Evolutionary conservation across 495 filamentous ascomycete species (phyloP).

Genomic region (Cenococcum geophilum): DNA sequence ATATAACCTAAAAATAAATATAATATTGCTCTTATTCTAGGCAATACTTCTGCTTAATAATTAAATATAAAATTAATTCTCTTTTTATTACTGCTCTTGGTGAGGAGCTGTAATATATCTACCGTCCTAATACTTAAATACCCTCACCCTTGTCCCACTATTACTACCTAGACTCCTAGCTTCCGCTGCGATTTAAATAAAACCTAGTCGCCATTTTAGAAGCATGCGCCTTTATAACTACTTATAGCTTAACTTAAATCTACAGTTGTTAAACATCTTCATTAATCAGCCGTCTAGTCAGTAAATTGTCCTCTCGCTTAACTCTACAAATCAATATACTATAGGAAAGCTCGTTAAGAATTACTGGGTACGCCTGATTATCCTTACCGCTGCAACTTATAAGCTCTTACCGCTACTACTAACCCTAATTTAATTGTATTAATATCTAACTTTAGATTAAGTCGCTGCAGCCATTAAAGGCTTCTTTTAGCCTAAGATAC

Average conservation of each 20-base stretch:
- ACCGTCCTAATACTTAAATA: neutral
- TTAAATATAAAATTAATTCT: no score
- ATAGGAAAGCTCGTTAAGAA: constrained; percentile 99
- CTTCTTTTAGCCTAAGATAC: constrained; percentile 99
- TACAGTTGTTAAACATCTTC: constrained; percentile 19
- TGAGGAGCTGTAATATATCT: no score
- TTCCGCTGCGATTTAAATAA: constrained; percentile 11
- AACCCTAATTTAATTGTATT: constrained; percentile 8
- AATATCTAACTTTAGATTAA: constrained; percentile 61
- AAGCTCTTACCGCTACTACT: constrained; percentile 40
- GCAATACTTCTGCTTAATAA: no score
- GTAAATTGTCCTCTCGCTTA: constrained; percentile 26
- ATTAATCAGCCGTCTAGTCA: constrained; percentile 21
- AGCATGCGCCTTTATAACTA: constrained; percentile 25
- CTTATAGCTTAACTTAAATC: constrained; percentile 32
- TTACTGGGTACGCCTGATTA: constrained; percentile 91
- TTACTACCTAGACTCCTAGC: neutral
- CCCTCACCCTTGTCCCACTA: neutral
- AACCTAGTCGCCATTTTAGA: constrained; percentile 7
- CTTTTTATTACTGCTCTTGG: no score
- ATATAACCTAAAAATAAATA: no score
- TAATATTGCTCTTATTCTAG: no score
- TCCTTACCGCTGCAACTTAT: constrained; percentile 80
- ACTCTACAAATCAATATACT: constrained; percentile 31
- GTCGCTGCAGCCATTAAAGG: constrained; percentile 72